Base-by-base conservation (phyloP, 306 rosid species). In the Gastrolobium bilobum region DNA sequence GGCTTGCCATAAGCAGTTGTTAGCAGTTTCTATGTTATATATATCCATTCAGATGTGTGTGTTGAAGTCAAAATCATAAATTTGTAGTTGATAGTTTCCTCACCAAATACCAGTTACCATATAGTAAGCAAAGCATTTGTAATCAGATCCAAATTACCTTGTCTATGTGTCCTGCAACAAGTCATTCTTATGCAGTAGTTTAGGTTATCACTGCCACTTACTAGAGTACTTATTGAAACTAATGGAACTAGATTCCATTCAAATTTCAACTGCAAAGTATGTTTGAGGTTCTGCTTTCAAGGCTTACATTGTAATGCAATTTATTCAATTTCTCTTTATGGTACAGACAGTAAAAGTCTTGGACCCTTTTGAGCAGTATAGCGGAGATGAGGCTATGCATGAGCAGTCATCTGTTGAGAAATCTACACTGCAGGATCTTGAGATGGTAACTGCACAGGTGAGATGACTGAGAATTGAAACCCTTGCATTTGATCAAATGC, bases 391-490 rank as follows among this genome's bases (percentile, higher is more conserved):
- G 35, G 46, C 20, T 42, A 66, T 51, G 29, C 60, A 39, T 71
- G 83, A 79, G 48, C 89, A 82, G 68, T 82, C 82, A 61, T 85
- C 90, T 10, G 54, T 77, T 67, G 96, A 89, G 77, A 88, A 89
- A 87, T 81, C 87, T 44, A 88, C 87, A 15, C 77, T 93, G 56
- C 84, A 65, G 51, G 89, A 88, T 72, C 91, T 93, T 53, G 90
- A 91, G 72, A 68, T 79, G 83, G 86, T 86, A 73, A 82, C 84
- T 86, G 64, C 81, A 51, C 91, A 86, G 93, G 97, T 92, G 48
- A 60, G 20, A 10, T 56, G 31, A 70, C 39, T 10, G 14, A 77
- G 35, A 74, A 68, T 52, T 75, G 60, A 15, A 15, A 29, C 52
- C 13, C 14, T 51, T 20, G 67, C 40, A 37, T 31, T 58, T 54